Conservation (phyloP, 495 filamentous ascomycete genomes). For the Hyaloscypha hepaticicola region DNA sequence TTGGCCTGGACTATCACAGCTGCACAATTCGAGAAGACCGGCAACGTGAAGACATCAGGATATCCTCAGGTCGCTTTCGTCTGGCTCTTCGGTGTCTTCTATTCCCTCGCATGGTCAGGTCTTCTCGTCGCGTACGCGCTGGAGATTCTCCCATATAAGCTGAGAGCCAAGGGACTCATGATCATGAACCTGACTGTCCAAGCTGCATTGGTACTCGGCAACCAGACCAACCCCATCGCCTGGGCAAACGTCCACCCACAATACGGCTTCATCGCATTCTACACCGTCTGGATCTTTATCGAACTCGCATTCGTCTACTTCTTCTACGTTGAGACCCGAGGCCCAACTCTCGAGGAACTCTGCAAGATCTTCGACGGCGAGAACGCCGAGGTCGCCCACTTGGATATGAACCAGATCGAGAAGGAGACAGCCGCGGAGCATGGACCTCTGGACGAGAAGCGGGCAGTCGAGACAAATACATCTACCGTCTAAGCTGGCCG, state of each 20-base stretch:
- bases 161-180: constrained; percentile 37
- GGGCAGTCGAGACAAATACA: background rate
- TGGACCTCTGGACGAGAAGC: constrained; percentile 14
- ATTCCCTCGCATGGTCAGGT: constrained; percentile 39
- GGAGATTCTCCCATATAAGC: constrained; percentile 40
- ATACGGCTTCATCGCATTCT: constrained; percentile 64
- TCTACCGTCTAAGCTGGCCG: constrained; percentile 14
- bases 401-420: constrained; percentile 37
- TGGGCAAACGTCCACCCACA: constrained; percentile 53
- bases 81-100: constrained; percentile 50
- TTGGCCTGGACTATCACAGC: constrained; percentile 30
- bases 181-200: constrained; percentile 52
- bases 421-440: constrained; percentile 34
- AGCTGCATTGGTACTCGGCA: constrained; percentile 56
- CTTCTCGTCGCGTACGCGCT: constrained; percentile 41
- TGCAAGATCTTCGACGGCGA: constrained; percentile 38
- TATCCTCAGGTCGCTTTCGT: constrained; percentile 29
- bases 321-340: constrained; percentile 66
- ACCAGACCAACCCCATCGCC: constrained; percentile 61
- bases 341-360: constrained; percentile 65
- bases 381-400: constrained; percentile 48
- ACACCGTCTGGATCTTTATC: constrained; percentile 58
- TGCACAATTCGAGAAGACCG: constrained; percentile 17
- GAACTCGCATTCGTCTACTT: constrained; percentile 61
- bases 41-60: constrained; percentile 25